Evolutionary conservation across 2,329 filamentous ascomycete species (phyloP).

Genomic region (Epichloe coenophiala): DNA sequence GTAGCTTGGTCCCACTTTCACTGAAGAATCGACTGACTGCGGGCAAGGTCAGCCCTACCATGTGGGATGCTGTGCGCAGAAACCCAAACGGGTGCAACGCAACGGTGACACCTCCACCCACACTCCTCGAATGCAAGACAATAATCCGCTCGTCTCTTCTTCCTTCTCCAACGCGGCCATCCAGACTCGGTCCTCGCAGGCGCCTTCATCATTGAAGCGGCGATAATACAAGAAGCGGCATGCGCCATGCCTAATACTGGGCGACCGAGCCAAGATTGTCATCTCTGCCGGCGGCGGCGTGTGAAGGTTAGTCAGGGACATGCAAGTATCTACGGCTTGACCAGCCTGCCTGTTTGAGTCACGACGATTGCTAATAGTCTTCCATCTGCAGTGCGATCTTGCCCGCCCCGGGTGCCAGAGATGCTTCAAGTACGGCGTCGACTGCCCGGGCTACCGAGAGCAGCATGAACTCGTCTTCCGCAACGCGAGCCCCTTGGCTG

Average conservation of each 20-base stretch:
- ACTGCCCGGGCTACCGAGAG: constrained; percentile 26
- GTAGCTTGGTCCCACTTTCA: no score
- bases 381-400: constrained; percentile 23
- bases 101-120: not conserved
- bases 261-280: constrained; percentile 26
- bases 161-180: not conserved
- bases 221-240: not conserved
- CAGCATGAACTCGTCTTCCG: constrained; percentile 27
- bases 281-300: constrained; percentile 25
- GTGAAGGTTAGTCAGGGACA: constrained; percentile 22
- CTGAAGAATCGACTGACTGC: no score
- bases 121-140: not conserved
- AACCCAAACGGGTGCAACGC: no score
- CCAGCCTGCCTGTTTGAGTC: no score
- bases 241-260: constrained; percentile 26
- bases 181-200: not conserved
- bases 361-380: no score
- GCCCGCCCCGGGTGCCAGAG: constrained; percentile 24
- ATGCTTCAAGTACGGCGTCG: constrained; percentile 26
- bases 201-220: not conserved
- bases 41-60: no score
- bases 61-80: no score
- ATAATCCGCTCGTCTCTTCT: not conserved
- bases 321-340: not conserved
- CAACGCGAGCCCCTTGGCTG: constrained; percentile 15